Evolutionary conservation across 352 stramenopile species (phyloP), one percentile per base, ranked within the genome.

Genomic region (Pythium vanterpoolii): DNA sequence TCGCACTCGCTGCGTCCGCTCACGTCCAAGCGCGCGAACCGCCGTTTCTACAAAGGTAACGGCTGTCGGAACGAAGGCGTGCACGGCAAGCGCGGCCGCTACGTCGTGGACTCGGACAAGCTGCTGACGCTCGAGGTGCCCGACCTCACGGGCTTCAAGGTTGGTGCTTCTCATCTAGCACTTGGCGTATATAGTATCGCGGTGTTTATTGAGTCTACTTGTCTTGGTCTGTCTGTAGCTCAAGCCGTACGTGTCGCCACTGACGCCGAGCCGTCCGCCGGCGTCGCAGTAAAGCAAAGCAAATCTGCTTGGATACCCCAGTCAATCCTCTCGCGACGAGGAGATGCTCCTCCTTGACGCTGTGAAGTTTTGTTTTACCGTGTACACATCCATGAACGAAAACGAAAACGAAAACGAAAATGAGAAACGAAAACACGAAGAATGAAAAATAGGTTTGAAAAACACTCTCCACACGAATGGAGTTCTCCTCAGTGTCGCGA

Each of bases 1-100:
- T 89, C 80, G 64, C 83, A 93, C 77, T 88, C 81, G 60, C 73
- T 95, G 47, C 85, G 81, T 30, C 90, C 92, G 28, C 82, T 98
- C 27, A 97, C 85, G 28, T 96, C 88, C 57, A 98, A 98, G 79
- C 86, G 89, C 43, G 93, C 87, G 28, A 93, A 96, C 64, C 95
- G 95, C 73, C 91, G 93, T 60, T 98, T 96, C 76, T 98, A 98
- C 83, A 98, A 98, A 73, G 93, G 93, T 30, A 98, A 98, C 52
- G 90, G 90, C 68, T 93, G 79, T 66, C 94, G 90, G 27, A 97
- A 96, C 64, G 90, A 98, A 65, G 93, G 93, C 45, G 73, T 93
- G 30, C 94, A 93, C 66, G 87, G 64, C 68, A 98, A 98, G 69
- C 80, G 83, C 65, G 92, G 88, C 62, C 90, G 84, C 77, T 98